These are phyloP conservation scores for Penstemon eatonii DNA, from an alignment of 257 asterid genomes.

Conservation along the genomic window DNA sequence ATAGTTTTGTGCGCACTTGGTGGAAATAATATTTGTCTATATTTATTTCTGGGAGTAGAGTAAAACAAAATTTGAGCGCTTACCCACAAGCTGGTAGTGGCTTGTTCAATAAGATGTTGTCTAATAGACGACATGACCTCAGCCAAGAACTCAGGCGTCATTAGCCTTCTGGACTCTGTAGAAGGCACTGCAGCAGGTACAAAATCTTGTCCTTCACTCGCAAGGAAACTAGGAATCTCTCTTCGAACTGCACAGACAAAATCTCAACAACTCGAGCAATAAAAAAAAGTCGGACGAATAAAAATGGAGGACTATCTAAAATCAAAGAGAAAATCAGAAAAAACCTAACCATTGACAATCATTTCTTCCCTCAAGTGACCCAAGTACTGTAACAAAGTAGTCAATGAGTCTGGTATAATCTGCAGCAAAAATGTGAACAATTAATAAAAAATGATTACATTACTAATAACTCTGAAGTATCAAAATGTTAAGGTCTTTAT, in stretches of 20 bases:
- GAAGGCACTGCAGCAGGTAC: constrained; percentile 30
- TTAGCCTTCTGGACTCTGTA: constrained; percentile 59
- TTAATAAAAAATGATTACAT: neutral
- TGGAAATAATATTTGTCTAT: neutral
- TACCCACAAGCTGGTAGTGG: constrained; percentile 79
- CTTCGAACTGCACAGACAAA: constrained; percentile 32
- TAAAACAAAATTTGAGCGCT: constrained; percentile 21
- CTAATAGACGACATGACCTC: constrained; percentile 66
- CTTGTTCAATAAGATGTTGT: constrained; percentile 61
- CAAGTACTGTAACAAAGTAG: constrained; percentile 72
- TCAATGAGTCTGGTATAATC: constrained; percentile 78
- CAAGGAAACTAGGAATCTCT: constrained; percentile 44
- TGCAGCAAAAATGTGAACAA: constrained; percentile 38
- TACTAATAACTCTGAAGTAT: too few species aligned
- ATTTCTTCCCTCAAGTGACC: constrained; percentile 78
- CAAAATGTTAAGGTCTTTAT: neutral
- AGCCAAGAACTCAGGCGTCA: constrained; percentile 84
- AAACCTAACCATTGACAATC: constrained; percentile 51
- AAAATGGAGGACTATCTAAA: neutral
- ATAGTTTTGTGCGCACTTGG: too few species aligned
- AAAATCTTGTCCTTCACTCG: constrained; percentile 27
- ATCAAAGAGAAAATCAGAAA: constrained; percentile 22
- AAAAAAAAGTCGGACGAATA: neutral
- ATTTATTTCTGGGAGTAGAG: neutral
- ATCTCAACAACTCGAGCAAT: constrained; percentile 10